Percentiles rank a stretch among this genome's conserved stretches.
Evolutionary conservation across 2,329 filamentous ascomycete species (phyloP).

Genomic region (Beauveria sp.): DNA sequence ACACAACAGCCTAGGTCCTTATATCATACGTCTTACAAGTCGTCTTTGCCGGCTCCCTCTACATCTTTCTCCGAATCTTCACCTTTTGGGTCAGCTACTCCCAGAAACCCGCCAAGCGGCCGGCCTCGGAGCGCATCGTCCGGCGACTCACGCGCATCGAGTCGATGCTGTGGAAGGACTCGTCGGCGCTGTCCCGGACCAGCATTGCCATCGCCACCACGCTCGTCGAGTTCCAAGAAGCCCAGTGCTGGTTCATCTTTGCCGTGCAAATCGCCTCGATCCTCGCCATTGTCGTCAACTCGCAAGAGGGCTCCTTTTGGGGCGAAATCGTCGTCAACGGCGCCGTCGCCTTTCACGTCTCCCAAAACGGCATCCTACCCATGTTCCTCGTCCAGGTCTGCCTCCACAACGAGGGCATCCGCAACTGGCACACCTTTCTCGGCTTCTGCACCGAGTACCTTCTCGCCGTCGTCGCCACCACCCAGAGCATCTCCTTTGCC

Average conservation of each 20-base stretch:
- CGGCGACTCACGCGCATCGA: conserved; percentile 27
- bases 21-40: conserved; percentile 33
- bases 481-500: conserved; percentile 27
- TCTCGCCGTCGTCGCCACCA: conserved; percentile 29
- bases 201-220: conserved; percentile 32
- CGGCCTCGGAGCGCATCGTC: conserved; percentile 18
- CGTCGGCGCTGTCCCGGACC: conserved; percentile 28
- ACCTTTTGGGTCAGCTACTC: conserved; percentile 27
- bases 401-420: conserved; percentile 31
- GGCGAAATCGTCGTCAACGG: conserved; percentile 31
- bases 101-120: conserved; percentile 18
- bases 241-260: conserved; percentile 33
- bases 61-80: conserved; percentile 27
- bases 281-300: conserved; percentile 33
- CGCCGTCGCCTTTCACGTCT: conserved; percentile 30
- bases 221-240: conserved; percentile 33
- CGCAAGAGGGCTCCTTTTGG: conserved; percentile 32
- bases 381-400: conserved; percentile 32
- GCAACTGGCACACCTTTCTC: conserved; percentile 33
- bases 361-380: conserved; percentile 29
- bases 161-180: conserved; percentile 30
- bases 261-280: conserved; percentile 33
- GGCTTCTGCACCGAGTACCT: conserved; percentile 32
- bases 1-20: conserved; percentile 22
- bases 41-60: conserved; percentile 26